phyloP scores from a whole-genome alignment of 2,329 filamentous ascomycete genomes.

The Emergomyces orientalis region DNA sequence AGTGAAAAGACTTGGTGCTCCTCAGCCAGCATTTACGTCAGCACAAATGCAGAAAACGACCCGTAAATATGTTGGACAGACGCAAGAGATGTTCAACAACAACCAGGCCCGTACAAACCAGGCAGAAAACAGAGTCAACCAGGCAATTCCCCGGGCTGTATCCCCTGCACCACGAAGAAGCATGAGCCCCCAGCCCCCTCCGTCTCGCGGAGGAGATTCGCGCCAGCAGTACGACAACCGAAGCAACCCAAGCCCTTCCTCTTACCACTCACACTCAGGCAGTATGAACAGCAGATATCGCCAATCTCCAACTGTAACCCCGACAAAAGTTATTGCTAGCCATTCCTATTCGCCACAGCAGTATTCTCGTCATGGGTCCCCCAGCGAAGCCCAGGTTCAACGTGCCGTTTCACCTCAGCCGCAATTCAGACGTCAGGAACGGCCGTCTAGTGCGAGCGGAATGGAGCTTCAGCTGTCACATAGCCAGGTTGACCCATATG shows the following conservation, averaged over 20 bases:
- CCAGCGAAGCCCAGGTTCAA: slow-evolving; percentile 25
- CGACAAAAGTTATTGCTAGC: slow-evolving; percentile 25
- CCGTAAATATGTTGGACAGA: slow-evolving; percentile 76
- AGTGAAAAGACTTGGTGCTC: slow-evolving; percentile 72
- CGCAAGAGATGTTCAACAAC: slow-evolving; percentile 60
- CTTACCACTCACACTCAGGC: slow-evolving; percentile 38
- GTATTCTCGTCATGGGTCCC: slow-evolving; percentile 32
- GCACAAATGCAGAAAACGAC: slow-evolving; percentile 94
- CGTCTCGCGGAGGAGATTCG: slow-evolving; percentile 20
- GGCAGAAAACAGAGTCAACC: slow-evolving; percentile 24
- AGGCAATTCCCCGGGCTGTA: slow-evolving; percentile 29
- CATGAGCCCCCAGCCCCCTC: slow-evolving; percentile 28
- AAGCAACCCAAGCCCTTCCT: slow-evolving; percentile 36
- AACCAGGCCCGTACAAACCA: slow-evolving; percentile 25
- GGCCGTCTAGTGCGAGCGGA: slow-evolving; percentile 42
- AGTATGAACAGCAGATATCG: slow-evolving; percentile 33
- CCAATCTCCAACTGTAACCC: slow-evolving; percentile 19
- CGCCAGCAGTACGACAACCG: slow-evolving; percentile 37
- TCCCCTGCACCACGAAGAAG: slow-evolving; percentile 32
- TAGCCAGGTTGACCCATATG: slow-evolving; percentile 48
- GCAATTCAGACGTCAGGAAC: slow-evolving; percentile 41
- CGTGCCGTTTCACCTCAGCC: slow-evolving; percentile 46
- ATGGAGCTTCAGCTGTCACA: slow-evolving; percentile 62
- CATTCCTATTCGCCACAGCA: slow-evolving; percentile 33
- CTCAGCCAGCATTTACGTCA: slow-evolving; percentile 83